Percentiles rank a stretch among this genome's conserved stretches.
phyloP scores from a whole-genome alignment of 345 rosid genomes.

The Jatropha curcas region DNA sequence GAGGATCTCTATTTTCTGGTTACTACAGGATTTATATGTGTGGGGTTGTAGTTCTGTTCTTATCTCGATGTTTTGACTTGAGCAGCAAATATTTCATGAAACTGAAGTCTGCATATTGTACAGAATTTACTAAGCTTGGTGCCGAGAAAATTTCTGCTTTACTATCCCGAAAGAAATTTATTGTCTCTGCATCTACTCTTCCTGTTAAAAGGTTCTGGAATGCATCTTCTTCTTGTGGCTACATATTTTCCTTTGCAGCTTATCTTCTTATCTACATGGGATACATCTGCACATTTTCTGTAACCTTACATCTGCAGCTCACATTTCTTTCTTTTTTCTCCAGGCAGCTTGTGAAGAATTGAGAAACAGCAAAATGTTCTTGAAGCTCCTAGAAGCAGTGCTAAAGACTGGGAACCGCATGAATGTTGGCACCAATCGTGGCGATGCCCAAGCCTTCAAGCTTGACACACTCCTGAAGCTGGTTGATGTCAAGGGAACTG shows the following conservation, averaged over 20 bases:
- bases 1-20: neutral
- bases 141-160: neutral
- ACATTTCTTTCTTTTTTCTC: neutral
- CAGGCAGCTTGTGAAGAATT: conserved; percentile 84
- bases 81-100: neutral
- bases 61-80: neutral
- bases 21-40: neutral
- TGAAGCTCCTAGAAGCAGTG: conserved; percentile 92
- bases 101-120: neutral
- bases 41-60: neutral
- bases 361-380: conserved; percentile 74
- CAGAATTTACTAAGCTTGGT: neutral
- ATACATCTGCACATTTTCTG: neutral
- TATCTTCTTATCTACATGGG: neutral
- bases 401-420: conserved; percentile 90
- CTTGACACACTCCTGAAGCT: conserved; percentile 88
- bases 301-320: conserved; percentile 21
- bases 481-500: conserved; percentile 81
- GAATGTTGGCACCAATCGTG: conserved; percentile 93
- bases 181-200: too few relatives aligned
- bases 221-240: neutral
- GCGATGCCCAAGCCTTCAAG: conserved; percentile 95
- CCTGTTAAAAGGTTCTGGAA: neutral
- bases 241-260: neutral
- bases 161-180: neutral